Evolutionary conservation across 768 basidiomycete genomes (phyloP).

Genomic region (Heimioporus sp.): DNA sequence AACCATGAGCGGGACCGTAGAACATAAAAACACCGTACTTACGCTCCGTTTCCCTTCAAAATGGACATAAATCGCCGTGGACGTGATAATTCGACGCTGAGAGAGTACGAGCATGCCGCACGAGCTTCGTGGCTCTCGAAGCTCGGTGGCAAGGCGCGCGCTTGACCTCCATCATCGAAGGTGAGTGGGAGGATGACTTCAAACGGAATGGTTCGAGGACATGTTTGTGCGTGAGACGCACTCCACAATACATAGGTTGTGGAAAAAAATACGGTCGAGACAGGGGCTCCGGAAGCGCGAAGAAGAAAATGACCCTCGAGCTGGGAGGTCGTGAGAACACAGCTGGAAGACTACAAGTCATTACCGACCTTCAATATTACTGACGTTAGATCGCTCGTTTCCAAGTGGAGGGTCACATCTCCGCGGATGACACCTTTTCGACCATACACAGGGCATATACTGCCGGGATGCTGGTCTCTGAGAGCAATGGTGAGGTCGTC

Average conservation of each 20-base stretch:
- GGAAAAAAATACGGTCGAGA: constrained; percentile 19
- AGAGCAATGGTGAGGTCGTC: constrained; percentile 23
- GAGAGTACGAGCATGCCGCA: constrained; percentile 42
- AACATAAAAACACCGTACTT: constrained; percentile 5
- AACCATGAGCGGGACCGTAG: background rate
- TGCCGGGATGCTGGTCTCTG: constrained; percentile 22
- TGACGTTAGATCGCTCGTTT: constrained; percentile 9
- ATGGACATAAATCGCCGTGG: constrained; percentile 40
- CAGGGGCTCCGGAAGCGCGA: constrained; percentile 7
- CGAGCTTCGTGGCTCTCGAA: constrained; percentile 29
- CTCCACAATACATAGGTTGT: constrained; percentile 18
- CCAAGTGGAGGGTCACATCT: constrained; percentile 16
- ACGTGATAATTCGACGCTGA: constrained; percentile 43
- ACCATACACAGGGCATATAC: constrained; percentile 19
- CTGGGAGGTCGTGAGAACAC: constrained; percentile 7
- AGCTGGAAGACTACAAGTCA: background rate
- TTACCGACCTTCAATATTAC: constrained; percentile 23
- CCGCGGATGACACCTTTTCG: constrained; percentile 22
- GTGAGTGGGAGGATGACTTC: constrained; percentile 42
- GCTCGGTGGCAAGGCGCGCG: constrained; percentile 47
- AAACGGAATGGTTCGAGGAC: constrained; percentile 42
- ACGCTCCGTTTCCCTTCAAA: constrained; percentile 49
- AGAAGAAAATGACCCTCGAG: constrained; percentile 25
- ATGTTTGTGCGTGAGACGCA: constrained; percentile 13
- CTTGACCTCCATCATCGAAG: constrained; percentile 37